These are phyloP conservation scores for Scedosporium dehoogii DNA, from an alignment of 2,329 filamentous ascomycete species.

Conservation along the genomic window DNA sequence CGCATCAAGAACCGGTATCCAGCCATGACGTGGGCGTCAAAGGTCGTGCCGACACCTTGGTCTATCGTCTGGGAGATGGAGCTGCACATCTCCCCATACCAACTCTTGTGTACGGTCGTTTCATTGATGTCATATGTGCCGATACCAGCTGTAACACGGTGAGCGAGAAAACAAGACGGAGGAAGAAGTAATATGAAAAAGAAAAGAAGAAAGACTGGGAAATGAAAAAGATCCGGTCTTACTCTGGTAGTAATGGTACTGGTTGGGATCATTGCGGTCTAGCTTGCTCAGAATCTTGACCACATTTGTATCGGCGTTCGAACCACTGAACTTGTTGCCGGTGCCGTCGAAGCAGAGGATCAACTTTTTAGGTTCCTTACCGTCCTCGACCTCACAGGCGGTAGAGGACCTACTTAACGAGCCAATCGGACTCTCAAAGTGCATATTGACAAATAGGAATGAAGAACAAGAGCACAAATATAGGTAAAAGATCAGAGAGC, in stretches of 20 bases:
- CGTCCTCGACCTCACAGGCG: not conserved
- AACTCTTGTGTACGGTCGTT: slow-evolving; percentile 27
- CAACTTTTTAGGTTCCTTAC: slow-evolving; percentile 24
- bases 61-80: slow-evolving; percentile 30
- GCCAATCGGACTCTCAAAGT: not conserved
- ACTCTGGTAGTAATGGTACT: slow-evolving; percentile 42
- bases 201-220: fast-evolving
- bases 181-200: not conserved
- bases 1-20: slow-evolving; percentile 46
- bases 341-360: slow-evolving; percentile 40
- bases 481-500: not conserved
- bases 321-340: slow-evolving; percentile 34
- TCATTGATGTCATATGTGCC: slow-evolving; percentile 38
- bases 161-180: not conserved
- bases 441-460: not conserved
- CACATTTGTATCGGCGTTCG: slow-evolving; percentile 41
- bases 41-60: slow-evolving; percentile 33
- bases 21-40: slow-evolving; percentile 40
- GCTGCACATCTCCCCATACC: slow-evolving; percentile 22
- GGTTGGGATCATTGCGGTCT: slow-evolving; percentile 30
- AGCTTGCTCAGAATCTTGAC: slow-evolving; percentile 39
- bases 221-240: slow-evolving; percentile 13
- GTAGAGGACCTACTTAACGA: not conserved
- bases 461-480: not conserved
- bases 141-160: slow-evolving; percentile 27